Evolutionary conservation across 2,329 filamentous ascomycete species (phyloP).

Genomic region (Seiridium unicorne): DNA sequence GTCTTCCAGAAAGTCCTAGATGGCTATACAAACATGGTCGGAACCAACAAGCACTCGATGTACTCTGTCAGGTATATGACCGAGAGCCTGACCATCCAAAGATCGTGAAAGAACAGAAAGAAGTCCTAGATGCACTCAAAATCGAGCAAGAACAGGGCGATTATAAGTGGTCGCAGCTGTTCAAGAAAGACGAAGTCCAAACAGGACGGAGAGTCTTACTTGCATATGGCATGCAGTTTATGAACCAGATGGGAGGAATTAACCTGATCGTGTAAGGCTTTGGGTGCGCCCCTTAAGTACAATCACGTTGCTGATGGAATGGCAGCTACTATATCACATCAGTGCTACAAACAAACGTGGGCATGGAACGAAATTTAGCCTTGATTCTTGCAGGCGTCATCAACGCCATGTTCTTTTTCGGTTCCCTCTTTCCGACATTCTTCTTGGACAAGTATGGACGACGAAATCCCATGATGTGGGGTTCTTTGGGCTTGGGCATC

Average conservation of each 20-base stretch:
- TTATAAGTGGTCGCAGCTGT: conserved; percentile 36
- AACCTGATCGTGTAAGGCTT: conserved; percentile 38
- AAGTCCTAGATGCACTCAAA: conserved; percentile 41
- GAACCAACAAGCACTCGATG: conserved; percentile 25
- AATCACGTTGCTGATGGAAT: neutral
- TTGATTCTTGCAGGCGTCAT: conserved; percentile 11
- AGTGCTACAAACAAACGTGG: conserved; percentile 10
- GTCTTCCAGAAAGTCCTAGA: conserved; percentile 25
- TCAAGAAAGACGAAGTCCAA: conserved; percentile 40
- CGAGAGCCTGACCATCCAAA: conserved; percentile 31
- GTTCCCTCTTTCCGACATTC: conserved; percentile 31
- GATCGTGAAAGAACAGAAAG: conserved; percentile 30
- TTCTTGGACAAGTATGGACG: conserved; percentile 36
- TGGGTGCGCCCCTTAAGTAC: neutral
- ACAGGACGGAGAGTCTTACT: conserved; percentile 43
- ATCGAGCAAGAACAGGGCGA: conserved; percentile 30
- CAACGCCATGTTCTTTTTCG: conserved; percentile 24
- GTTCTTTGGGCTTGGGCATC: conserved; percentile 28
- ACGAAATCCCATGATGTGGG: conserved; percentile 42
- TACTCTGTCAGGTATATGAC: conserved; percentile 37
- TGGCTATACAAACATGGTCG: conserved; percentile 25
- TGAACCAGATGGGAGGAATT: conserved; percentile 49
- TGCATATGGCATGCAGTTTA: conserved; percentile 45
- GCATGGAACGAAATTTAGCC: conserved; percentile 7
- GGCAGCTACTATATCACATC: conserved; percentile 9